phyloP scores from a whole-genome alignment of 164 flowering plant genomes.

The Tetrastigma voinierianum region DNA sequence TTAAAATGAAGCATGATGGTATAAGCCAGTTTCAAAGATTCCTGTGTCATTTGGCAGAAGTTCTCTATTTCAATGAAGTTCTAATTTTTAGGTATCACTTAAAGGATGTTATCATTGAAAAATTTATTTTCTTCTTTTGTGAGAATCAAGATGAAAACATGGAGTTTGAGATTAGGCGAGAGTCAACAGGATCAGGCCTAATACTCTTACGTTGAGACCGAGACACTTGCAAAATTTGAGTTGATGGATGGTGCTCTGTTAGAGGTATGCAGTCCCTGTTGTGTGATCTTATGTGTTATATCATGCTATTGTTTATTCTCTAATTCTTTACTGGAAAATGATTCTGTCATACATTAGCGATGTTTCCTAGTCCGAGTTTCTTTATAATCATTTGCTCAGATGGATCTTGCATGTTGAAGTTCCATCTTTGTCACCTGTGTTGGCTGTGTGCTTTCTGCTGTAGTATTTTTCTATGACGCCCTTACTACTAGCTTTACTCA shows the following conservation, averaged over 20 bases:
- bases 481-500: too few species aligned
- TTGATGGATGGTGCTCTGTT: conserved; percentile 98
- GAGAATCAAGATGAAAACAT: conserved; percentile 91
- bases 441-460: too few species aligned
- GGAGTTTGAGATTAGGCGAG: conserved; percentile 97
- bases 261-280: conserved; percentile 51
- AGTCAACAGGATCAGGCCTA: conserved; percentile 97
- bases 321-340: too few species aligned
- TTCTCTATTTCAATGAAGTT: conserved; percentile 11
- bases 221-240: conserved; percentile 90
- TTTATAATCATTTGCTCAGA: too few species aligned
- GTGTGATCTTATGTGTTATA: too few species aligned
- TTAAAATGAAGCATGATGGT: neutral
- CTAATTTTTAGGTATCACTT: conserved; percentile 72
- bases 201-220: conserved; percentile 96
- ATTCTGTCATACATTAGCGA: too few species aligned
- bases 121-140: conserved; percentile 93
- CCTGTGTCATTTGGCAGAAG: neutral
- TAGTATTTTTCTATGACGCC: too few species aligned
- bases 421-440: too few species aligned
- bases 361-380: too few species aligned
- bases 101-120: conserved; percentile 90
- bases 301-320: too few species aligned
- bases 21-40: too few species aligned
- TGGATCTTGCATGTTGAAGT: too few species aligned